Percentiles rank a stretch among this genome's conserved stretches.
These are phyloP conservation scores for Neopestalotiopsis rosae DNA, from an alignment of 2,329 filamentous ascomycete genomes.

Conservation along the genomic window DNA sequence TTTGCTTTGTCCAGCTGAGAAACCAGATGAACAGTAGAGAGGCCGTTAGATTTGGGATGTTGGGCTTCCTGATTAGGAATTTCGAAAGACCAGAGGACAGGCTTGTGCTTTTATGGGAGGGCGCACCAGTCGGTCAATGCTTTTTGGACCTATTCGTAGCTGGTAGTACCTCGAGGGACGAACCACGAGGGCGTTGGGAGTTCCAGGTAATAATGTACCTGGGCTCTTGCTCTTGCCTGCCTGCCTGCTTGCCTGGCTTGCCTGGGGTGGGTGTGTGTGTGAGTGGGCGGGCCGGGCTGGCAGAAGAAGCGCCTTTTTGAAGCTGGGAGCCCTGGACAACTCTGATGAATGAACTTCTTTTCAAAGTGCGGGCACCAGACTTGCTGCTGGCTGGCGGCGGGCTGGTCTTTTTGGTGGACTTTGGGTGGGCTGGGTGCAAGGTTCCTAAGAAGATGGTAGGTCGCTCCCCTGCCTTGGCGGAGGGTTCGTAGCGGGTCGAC, in stretches of 20 bases:
- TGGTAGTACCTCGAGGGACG: neutral
- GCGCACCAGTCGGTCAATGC: constrained; percentile 14
- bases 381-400: neutral
- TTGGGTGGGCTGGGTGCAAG: neutral
- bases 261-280: neutral
- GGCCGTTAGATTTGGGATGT: neutral
- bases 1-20: constrained; percentile 35
- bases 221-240: neutral
- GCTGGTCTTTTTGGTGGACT: neutral
- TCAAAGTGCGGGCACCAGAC: neutral
- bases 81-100: constrained; percentile 6
- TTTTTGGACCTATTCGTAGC: neutral
- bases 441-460: neutral
- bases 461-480: neutral
- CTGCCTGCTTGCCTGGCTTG: neutral
- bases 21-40: constrained; percentile 8
- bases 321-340: neutral
- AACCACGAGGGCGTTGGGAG: neutral
- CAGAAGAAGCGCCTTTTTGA: neutral
- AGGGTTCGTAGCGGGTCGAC: neutral
- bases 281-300: neutral
- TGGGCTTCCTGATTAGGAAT: constrained; percentile 19
- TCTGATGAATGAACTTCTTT: neutral
- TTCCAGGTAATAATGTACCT: too few species aligned
- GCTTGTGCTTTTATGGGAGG: constrained; percentile 17